These are phyloP conservation scores for Umbelopsis vinacea DNA, from an alignment of 192 early-diverging fungal species.

Conservation along the genomic window DNA sequence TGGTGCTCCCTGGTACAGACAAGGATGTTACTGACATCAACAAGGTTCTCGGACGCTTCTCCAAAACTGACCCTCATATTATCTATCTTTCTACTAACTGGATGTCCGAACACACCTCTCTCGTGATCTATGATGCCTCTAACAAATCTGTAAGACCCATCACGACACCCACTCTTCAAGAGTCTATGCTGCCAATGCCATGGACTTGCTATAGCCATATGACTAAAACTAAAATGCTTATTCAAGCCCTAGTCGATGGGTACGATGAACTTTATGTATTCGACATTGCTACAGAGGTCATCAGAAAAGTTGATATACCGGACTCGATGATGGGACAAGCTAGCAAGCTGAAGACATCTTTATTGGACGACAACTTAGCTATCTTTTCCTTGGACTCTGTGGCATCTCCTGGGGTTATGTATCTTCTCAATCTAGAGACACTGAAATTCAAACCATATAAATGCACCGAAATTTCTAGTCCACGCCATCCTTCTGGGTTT, in stretches of 20 bases:
- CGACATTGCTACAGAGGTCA: not conserved
- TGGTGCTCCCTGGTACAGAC: not conserved
- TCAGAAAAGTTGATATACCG: not conserved
- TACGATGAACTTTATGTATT: conserved; percentile 13
- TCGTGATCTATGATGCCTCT: not conserved
- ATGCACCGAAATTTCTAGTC: not conserved
- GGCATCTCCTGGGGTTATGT: conserved; percentile 2
- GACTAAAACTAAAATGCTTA: not conserved
- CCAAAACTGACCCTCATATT: not conserved
- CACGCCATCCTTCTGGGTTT: not conserved
- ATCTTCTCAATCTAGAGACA: not conserved
- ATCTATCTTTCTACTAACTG: conserved; percentile 3
- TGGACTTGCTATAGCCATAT: not conserved
- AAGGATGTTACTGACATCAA: not conserved
- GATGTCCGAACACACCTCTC: conserved; percentile 17
- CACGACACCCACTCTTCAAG: not conserved
- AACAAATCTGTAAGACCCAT: not conserved
- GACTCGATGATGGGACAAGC: not conserved
- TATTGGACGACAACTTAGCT: not conserved
- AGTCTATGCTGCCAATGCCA: not conserved
- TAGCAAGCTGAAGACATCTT: not conserved
- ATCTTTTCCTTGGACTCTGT: conserved; percentile 7
- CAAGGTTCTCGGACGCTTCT: not conserved
- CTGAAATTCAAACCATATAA: not conserved
- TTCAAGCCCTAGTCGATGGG: not conserved